Percentiles rank a stretch among this genome's conserved stretches.
These are phyloP conservation scores for Scalesia atractyloides DNA, from an alignment of 129 eudicot species.

Conservation along the genomic window DNA sequence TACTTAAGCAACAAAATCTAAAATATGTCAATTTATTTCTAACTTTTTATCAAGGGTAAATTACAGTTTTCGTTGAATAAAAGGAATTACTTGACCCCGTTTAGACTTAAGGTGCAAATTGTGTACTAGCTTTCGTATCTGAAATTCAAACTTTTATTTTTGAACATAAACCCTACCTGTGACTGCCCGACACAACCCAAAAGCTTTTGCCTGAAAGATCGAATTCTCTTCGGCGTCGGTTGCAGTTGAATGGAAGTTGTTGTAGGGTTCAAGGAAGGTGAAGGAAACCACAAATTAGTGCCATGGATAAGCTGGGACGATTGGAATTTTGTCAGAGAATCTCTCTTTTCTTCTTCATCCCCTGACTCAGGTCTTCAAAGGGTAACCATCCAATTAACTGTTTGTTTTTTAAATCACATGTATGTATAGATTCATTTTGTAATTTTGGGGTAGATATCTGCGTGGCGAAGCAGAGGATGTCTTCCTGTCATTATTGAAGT, in stretches of 20 bases:
- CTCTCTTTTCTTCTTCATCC: constrained; percentile 77
- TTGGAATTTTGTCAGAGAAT: constrained; percentile 65
- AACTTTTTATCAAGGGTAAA: too few relatives aligned
- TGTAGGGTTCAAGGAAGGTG: constrained; percentile 56
- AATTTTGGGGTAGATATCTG: constrained; percentile 43
- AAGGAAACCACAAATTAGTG: constrained; percentile 52
- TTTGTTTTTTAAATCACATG: not conserved
- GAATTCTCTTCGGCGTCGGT: too few relatives aligned
- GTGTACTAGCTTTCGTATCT: too few relatives aligned
- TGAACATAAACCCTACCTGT: too few relatives aligned
- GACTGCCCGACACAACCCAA: too few relatives aligned
- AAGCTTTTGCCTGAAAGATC: too few relatives aligned
- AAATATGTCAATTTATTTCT: too few relatives aligned
- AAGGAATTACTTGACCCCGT: too few relatives aligned
- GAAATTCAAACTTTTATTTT: too few relatives aligned
- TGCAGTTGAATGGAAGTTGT: not conserved
- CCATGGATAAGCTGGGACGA: constrained; percentile 97
- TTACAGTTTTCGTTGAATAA: too few relatives aligned
- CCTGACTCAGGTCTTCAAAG: constrained; percentile 57
- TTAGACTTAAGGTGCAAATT: too few relatives aligned
- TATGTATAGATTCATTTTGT: not conserved
- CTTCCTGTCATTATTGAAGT: constrained; percentile 68
- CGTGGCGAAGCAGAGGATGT: constrained; percentile 92
- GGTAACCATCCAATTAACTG: constrained; percentile 31
- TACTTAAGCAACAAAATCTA: too few relatives aligned